phyloP scores from a whole-genome alignment of 139 green algal genomes.

The Marvania coccoides region DNA sequence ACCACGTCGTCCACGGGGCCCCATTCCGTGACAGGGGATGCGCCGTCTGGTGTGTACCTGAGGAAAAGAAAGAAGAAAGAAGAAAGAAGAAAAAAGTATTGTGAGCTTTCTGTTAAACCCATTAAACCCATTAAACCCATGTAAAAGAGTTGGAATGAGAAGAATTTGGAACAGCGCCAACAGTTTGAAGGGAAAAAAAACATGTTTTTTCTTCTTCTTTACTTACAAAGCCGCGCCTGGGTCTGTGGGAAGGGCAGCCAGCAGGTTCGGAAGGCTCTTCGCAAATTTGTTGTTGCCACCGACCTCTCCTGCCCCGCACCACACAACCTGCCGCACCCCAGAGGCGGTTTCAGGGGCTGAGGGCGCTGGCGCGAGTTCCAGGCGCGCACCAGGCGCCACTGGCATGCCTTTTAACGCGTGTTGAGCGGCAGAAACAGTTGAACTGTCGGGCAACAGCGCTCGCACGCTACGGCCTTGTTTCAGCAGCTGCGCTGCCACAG shows the following conservation, averaged over 20 bases:
- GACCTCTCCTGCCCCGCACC: slow-evolving; percentile 63
- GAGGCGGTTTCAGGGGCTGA: slow-evolving; percentile 68
- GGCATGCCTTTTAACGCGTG: no score
- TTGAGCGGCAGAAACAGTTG: no score
- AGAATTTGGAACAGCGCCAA: no score
- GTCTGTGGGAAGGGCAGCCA: slow-evolving; percentile 17
- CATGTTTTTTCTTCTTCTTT: no score
- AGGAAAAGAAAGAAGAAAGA: background rate
- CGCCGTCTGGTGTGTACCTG: slow-evolving; percentile 3
- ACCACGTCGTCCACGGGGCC: slow-evolving; percentile 91
- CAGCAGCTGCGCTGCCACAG: slow-evolving; percentile 70
- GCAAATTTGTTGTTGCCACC: no score
- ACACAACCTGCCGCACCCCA: slow-evolving; percentile 59
- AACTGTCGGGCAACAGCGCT: slow-evolving; percentile 59
- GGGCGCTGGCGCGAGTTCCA: slow-evolving; percentile 76
- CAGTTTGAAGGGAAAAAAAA: no score
- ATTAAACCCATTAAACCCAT: no score
- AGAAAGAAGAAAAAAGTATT: no score
- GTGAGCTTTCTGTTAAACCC: no score
- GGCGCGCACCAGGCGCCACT: slow-evolving; percentile 25
- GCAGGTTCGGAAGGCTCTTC: slow-evolving; percentile 47
- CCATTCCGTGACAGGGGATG: slow-evolving; percentile 33
- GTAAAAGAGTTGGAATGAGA: no score
- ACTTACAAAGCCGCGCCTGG: no score
- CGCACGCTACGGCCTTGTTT: slow-evolving; percentile 49